Base-by-base conservation (phyloP, 768 basidiomycete genomes). In the Boletus reticulatus region DNA sequence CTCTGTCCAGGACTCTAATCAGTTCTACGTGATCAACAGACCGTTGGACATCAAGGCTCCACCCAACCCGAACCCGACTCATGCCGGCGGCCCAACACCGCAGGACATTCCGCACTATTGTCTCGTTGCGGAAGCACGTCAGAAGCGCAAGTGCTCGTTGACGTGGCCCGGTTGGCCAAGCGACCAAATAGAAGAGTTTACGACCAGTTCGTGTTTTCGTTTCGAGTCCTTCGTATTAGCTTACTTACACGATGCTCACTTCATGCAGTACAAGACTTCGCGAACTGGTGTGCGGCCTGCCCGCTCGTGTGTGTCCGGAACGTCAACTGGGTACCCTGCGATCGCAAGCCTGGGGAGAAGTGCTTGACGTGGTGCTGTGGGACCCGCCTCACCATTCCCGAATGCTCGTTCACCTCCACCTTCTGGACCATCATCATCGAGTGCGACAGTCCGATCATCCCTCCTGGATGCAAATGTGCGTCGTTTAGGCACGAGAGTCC, bases 341-440 rank as follows among this genome's bases (percentile, higher is more conserved):
- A n/a, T 27, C 45, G 20, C 48, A 6, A 20, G 8, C 52, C 56
- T 34, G 31, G 38, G 10, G 50, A 29, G 0, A 13, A 38, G 16
- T 45, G n/a, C 32, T 48, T 20, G 27, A 22, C 32, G 7, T 57
- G 56, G 56, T 17, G 6, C 20, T 57, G 56, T 36, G 13, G 2
- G 20, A 56, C 58, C 11, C 58, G n/a, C 6, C 50, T 59, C 27
- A 17, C 19, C 36, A 48, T 59, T 22, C 55, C 58, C 1, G 46
- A 56, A 4, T 20, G 31, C 16, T 16, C 46, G 7, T 52, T 14
- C 14, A 12, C 16, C n/a, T 56, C 20, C 24, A 9, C 45, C 4
- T 59, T 52, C 55, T 59, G 45, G 41, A 57, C 58, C 31, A 52
- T 57, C 43, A 57, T 59, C 19, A 11, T 59, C 20, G 55, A 57